These are phyloP conservation scores for Quillaja saponaria DNA, from an alignment of 306 rosid genomes.

Conservation along the genomic window DNA sequence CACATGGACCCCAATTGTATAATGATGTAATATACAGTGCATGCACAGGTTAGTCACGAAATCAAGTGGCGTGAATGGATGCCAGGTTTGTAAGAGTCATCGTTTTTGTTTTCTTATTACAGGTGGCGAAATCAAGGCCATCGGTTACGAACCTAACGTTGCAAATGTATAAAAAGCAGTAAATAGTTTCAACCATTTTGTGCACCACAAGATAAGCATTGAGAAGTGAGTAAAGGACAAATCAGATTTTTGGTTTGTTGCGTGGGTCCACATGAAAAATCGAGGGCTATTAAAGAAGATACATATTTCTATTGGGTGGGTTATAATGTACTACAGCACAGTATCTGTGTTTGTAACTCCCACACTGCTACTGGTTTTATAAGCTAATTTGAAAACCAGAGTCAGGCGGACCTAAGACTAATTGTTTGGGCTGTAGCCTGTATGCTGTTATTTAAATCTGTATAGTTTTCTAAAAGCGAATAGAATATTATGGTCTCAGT, in stretches of 20 bases:
- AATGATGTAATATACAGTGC: slow-evolving; percentile 30
- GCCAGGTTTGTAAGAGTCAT: slow-evolving; percentile 53
- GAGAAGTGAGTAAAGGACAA: slow-evolving; percentile 11
- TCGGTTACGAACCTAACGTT: slow-evolving; percentile 10
- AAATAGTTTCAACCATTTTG: neutral
- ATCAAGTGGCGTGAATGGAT: slow-evolving; percentile 5
- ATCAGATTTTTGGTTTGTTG: neutral
- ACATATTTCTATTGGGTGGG: slow-evolving; percentile 8
- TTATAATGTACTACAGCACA: neutral
- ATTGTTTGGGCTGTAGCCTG: no score
- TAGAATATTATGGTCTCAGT: no score
- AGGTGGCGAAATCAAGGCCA: slow-evolving; percentile 31
- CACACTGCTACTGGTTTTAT: slow-evolving; percentile 2
- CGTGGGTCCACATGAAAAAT: slow-evolving; percentile 17
- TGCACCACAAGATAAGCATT: slow-evolving; percentile 36
- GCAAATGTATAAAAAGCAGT: slow-evolving; percentile 14
- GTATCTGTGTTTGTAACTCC: neutral
- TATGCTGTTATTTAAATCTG: no score
- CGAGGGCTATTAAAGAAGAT: neutral
- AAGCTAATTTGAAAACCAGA: no score
- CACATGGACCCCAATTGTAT: neutral
- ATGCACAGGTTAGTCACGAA: slow-evolving; percentile 50
- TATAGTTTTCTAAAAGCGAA: no score
- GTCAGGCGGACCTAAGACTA: no score
- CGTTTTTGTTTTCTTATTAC: neutral